Conservation (phyloP, 1,284 basidiomycete genomes). For the Mycena citricolor region DNA sequence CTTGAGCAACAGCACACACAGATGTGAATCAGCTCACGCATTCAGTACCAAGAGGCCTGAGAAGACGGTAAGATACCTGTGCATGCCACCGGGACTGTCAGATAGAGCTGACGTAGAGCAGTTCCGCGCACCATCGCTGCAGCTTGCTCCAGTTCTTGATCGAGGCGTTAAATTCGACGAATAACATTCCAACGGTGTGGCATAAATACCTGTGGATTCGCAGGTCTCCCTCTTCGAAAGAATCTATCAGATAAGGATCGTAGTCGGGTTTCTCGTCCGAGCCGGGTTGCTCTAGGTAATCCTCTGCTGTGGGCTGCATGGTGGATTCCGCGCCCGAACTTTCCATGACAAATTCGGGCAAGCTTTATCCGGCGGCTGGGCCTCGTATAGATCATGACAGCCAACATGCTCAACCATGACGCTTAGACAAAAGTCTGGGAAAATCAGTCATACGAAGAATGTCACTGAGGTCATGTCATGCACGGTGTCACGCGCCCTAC, state of each 20-base stretch:
- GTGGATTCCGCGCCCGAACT: no score
- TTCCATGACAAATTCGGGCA: no score
- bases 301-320: not conserved
- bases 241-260: conserved; percentile 34
- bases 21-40: conserved; percentile 39
- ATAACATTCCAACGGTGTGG: not conserved
- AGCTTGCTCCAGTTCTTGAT: conserved; percentile 39
- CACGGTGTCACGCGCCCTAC: no score
- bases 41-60: conserved; percentile 68
- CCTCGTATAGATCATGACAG: no score
- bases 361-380: no score
- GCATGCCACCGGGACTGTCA: not conserved
- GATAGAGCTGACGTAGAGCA: not conserved
- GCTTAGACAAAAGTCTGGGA: no score
- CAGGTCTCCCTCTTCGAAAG: conserved; percentile 35
- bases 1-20: conserved; percentile 18
- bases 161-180: conserved; percentile 5
- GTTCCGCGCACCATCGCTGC: conserved; percentile 35
- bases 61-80: conserved; percentile 50
- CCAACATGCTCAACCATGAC: no score
- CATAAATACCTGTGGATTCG: conserved; percentile 35
- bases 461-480: no score
- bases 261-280: conserved; percentile 17
- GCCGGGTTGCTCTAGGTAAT: conserved; percentile 5
- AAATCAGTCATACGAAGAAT: no score